These are phyloP conservation scores for Cystobasidium tubakii DNA, from an alignment of 768 basidiomycete species.

Conservation along the genomic window DNA sequence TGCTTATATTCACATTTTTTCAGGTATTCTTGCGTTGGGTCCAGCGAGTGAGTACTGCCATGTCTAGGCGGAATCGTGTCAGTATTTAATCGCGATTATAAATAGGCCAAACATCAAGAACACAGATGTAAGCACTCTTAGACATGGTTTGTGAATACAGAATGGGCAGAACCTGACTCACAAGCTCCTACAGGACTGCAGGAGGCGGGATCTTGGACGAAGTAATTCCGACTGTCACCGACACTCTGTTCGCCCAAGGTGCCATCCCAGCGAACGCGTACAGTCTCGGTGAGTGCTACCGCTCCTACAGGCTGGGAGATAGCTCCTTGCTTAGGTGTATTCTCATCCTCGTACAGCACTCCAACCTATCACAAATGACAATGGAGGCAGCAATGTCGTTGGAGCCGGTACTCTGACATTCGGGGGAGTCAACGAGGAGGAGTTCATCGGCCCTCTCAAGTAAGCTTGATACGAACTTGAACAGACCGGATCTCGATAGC, in stretches of 20 bases:
- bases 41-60: constrained; percentile 4
- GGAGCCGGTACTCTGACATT: constrained; percentile 23
- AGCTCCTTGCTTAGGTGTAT: no score
- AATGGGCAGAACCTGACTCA: no score
- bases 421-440: constrained; percentile 10
- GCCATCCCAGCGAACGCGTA: neutral
- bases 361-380: constrained; percentile 9
- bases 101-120: constrained; percentile 11
- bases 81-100: no score
- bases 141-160: no score
- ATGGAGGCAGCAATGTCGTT: neutral
- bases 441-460: constrained; percentile 7
- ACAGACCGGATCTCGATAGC: no score
- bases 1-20: neutral
- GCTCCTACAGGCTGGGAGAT: no score
- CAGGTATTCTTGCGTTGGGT: constrained; percentile 6
- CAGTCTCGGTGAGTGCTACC: neutral
- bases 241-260: constrained; percentile 6
- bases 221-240: constrained; percentile 14
- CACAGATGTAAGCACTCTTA: neutral
- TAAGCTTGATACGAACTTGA: neutral
- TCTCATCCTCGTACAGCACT: neutral
- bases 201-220: neutral
- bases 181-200: neutral
- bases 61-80: neutral